phyloP scores from a whole-genome alignment of 2,329 filamentous ascomycete genomes.

The Paraphaeosphaeria minitans region DNA sequence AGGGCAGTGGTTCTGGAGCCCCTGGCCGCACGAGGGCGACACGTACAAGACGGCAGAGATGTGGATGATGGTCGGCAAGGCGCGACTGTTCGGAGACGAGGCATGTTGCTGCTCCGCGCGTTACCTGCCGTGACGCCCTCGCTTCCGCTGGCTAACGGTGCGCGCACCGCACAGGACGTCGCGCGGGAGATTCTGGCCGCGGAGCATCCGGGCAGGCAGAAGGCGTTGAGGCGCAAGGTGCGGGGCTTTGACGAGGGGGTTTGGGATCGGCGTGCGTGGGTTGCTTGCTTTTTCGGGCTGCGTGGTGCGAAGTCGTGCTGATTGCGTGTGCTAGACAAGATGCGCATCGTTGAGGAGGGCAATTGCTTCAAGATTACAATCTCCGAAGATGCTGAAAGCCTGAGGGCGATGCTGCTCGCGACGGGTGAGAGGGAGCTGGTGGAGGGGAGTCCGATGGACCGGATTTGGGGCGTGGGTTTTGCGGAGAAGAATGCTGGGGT shows the following conservation, averaged over 20 bases:
- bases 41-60: slow-evolving; percentile 51
- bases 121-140: too few relatives aligned
- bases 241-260: slow-evolving; percentile 55
- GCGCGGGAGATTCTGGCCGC: slow-evolving; percentile 58
- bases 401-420: slow-evolving; percentile 58
- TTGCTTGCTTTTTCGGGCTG: not conserved
- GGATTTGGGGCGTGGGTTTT: slow-evolving; percentile 71
- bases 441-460: slow-evolving; percentile 58
- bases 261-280: slow-evolving; percentile 54
- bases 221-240: slow-evolving; percentile 62
- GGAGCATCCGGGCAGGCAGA: slow-evolving; percentile 55
- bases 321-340: slow-evolving; percentile 50
- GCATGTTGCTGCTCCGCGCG: not conserved
- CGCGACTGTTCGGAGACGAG: slow-evolving; percentile 50
- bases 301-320: not conserved
- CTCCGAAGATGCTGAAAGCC: slow-evolving; percentile 45
- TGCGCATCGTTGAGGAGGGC: slow-evolving; percentile 61
- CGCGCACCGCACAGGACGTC: slow-evolving; percentile 33
- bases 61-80: slow-evolving; percentile 58
- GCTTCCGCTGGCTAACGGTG: not conserved
- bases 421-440: slow-evolving; percentile 67
- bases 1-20: slow-evolving; percentile 65
- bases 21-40: slow-evolving; percentile 48
- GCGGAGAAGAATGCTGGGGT: slow-evolving; percentile 55
- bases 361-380: slow-evolving; percentile 65